phyloP scores from a whole-genome alignment of 2,329 filamentous ascomycete species.

The Rosellinia necatrix region DNA sequence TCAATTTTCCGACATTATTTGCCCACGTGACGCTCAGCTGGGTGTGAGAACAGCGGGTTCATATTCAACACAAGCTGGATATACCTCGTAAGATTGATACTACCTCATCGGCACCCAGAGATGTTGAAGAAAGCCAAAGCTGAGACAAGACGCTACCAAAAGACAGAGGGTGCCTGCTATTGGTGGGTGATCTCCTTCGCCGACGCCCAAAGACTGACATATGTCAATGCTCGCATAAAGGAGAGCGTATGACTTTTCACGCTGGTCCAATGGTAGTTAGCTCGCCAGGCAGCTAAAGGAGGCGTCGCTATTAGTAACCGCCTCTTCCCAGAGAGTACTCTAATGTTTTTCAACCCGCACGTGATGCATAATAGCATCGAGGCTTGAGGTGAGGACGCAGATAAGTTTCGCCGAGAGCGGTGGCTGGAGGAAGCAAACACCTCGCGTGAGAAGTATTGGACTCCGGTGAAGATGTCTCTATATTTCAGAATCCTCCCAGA shows the following conservation, averaged over 20 bases:
- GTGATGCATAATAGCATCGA: conserved; percentile 14
- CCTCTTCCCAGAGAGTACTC: conserved; percentile 31
- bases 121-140: conserved; percentile 11
- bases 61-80: too few species aligned
- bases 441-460: conserved; percentile 9
- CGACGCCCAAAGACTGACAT: conserved; percentile 32
- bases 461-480: conserved; percentile 3
- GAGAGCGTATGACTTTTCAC: conserved; percentile 34
- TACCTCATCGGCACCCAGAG: conserved; percentile 14
- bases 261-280: conserved; percentile 13
- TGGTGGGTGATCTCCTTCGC: conserved; percentile 21
- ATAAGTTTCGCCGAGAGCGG: conserved; percentile 15
- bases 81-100: too few species aligned
- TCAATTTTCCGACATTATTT: too few species aligned
- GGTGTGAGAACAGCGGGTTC: too few species aligned
- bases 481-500: neutral
- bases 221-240: conserved; percentile 36
- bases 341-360: conserved; percentile 16
- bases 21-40: too few species aligned
- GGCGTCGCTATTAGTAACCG: conserved; percentile 30
- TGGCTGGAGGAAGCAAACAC: conserved; percentile 15
- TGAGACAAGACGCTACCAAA: conserved; percentile 23
- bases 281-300: conserved; percentile 22
- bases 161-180: conserved; percentile 11
- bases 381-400: conserved; percentile 16